Evolutionary conservation across 805 yeast genomes (phyloP), one percentile per base, ranked within the genome.

Genomic region (Starmerella kuoi): DNA sequence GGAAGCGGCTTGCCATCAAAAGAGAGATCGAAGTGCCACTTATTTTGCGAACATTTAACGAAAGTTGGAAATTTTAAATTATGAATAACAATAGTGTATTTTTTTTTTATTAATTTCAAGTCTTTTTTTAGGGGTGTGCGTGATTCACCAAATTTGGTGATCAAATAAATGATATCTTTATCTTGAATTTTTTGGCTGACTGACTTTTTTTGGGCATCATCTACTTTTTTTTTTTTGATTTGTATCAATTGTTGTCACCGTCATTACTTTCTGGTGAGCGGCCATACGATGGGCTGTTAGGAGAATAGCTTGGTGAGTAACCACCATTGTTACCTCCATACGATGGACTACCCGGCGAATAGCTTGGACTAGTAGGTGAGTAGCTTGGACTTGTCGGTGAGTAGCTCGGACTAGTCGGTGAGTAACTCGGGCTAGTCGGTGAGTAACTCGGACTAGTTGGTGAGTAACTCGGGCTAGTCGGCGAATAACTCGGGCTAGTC

Each of bases 371-470:
- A 2, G 70, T 60, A 77, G 79, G 77, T 2, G 70, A 61, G 53
- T 69, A 63, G 39, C 54, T 62, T 57, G 74, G 88, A 1, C 79
- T 73, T 2, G 82, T 75, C 38, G 84, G 85, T 0, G 74, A 66
- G 61, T 79, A 80, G 14, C 67, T 55, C 52, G 93, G 91, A 0
- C 85, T 70, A 1, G 83, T 76, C 41, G 84, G 84, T 0, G 72
- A 63, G 59, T 77, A 74, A 25, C 47, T 39, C 20, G 56, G 56
- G 17, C 49, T 42, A 5, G 55, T 48, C 19, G 56, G 55, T 15
- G 43, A 31, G 41, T 52, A 52, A 39, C 46, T 39, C n/a, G 56
- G 56, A 12, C 48, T 40, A 5, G 55, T 45, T 19, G 55, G 52
- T 32, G 42, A 36, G 40, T 51, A 52, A 21, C 59, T 48, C 50